These are phyloP conservation scores for Catharanthus roseus DNA, from an alignment of 257 asterid genomes.

Conservation along the genomic window DNA sequence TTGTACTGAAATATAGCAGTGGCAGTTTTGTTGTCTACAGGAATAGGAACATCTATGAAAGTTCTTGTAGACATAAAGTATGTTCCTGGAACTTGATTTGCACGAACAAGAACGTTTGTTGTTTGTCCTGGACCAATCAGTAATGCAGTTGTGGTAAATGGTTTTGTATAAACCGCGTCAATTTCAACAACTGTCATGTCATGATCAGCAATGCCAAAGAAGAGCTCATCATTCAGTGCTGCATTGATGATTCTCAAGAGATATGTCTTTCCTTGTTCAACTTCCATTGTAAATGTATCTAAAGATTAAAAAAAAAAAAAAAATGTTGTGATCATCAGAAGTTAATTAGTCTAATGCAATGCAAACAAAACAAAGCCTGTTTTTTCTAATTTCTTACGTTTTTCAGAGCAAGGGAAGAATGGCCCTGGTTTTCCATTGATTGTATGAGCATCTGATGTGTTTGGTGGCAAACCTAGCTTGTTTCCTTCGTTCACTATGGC, in stretches of 20 bases:
- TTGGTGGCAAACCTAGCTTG: conserved; percentile 34
- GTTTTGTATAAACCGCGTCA: conserved; percentile 40
- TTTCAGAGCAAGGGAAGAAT: conserved; percentile 35
- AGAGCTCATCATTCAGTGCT: conserved; percentile 55
- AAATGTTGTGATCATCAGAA: neutral
- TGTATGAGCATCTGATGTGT: conserved; percentile 38
- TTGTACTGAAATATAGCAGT: conserved; percentile 51
- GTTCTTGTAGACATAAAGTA: conserved; percentile 49
- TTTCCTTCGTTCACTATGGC: conserved; percentile 29
- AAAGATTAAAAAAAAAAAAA: conserved; percentile 15
- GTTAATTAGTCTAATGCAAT: neutral
- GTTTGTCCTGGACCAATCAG: conserved; percentile 44
- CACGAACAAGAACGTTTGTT: conserved; percentile 42
- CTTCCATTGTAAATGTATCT: conserved; percentile 49
- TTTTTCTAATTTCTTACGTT: conserved; percentile 19
- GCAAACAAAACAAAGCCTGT: neutral
- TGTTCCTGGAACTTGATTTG: conserved; percentile 32
- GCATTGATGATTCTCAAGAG: conserved; percentile 34
- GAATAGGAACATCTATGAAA: conserved; percentile 41
- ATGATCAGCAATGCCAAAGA: conserved; percentile 52
- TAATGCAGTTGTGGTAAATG: conserved; percentile 42
- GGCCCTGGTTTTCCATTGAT: conserved; percentile 40
- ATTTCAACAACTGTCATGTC: conserved; percentile 52
- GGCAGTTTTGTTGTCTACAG: conserved; percentile 54
- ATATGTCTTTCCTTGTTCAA: conserved; percentile 35